These are phyloP conservation scores for Dittrichia graveolens DNA, from an alignment of 129 eudicot species.

Conservation along the genomic window DNA sequence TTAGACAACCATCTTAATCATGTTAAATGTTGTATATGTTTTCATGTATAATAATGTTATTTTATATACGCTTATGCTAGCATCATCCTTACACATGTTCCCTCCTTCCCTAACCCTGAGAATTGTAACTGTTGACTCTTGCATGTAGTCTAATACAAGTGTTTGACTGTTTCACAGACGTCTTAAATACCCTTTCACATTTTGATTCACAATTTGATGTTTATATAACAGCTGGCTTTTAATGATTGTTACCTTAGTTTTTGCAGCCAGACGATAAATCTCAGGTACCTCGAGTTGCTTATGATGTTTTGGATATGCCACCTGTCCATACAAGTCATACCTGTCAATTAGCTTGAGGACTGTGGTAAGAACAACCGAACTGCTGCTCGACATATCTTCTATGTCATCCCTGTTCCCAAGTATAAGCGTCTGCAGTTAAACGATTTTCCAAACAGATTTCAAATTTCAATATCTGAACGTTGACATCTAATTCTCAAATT, in stretches of 20 bases:
- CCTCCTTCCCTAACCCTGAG: background rate
- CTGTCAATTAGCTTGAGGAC: slow-evolving; percentile 76
- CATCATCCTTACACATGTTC: slow-evolving; percentile 1
- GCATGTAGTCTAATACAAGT: slow-evolving; percentile 8
- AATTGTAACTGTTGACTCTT: background rate
- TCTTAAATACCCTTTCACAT: background rate
- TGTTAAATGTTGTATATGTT: background rate
- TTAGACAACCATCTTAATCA: slow-evolving; percentile 7
- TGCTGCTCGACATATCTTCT: slow-evolving; percentile 76
- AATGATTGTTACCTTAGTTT: slow-evolving; percentile 61
- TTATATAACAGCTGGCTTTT: background rate
- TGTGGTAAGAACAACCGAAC: slow-evolving; percentile 69
- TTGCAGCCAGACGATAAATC: slow-evolving; percentile 81
- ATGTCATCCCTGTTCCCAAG: slow-evolving; percentile 84
- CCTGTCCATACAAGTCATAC: slow-evolving; percentile 83
- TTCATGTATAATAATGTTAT: background rate
- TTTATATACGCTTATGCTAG: background rate
- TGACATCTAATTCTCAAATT: background rate
- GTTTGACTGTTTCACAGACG: slow-evolving; percentile 1
- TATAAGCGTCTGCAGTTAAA: slow-evolving; percentile 63
- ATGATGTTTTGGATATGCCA: slow-evolving; percentile 86
- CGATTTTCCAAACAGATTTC: slow-evolving; percentile 7
- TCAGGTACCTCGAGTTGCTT: slow-evolving; percentile 84
- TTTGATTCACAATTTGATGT: background rate
- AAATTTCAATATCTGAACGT: slow-evolving; percentile 11